Evolutionary conservation across 306 rosid genomes (phyloP).

Genomic region (Cucumis cinereus): DNA sequence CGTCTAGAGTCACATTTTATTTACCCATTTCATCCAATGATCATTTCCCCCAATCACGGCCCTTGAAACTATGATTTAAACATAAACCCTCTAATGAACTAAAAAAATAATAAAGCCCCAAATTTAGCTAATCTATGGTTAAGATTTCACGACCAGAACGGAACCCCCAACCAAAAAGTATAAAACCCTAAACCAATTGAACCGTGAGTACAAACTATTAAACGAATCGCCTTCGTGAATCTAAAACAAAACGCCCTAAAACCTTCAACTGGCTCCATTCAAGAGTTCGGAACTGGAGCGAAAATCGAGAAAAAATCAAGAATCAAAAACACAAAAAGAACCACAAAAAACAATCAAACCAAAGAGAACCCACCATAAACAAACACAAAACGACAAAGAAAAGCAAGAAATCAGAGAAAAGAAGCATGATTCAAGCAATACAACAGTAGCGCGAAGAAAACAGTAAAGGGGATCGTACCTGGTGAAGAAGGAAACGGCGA

Average conservation of each 20-base stretch:
- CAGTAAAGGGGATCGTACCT: neutral
- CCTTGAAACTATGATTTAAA: neutral
- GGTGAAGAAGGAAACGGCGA: neutral
- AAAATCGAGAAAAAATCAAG: neutral
- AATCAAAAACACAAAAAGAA: neutral
- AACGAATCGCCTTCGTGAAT: neutral
- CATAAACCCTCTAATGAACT: neutral
- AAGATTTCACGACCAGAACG: neutral
- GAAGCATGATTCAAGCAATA: neutral
- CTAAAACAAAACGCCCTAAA: neutral
- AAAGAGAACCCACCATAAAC: neutral
- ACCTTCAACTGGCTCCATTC: neutral
- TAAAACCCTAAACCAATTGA: neutral
- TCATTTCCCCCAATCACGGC: neutral
- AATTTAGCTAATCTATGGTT: neutral
- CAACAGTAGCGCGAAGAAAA: neutral
- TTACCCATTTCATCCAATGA: neutral
- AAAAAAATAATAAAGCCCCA: neutral
- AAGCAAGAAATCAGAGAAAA: neutral
- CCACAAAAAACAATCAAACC: neutral
- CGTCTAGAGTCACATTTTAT: neutral
- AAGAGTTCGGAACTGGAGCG: neutral
- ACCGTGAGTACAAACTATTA: neutral
- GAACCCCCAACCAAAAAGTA: neutral
- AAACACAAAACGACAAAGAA: neutral